Evolutionary conservation across 2,329 filamentous ascomycete genomes (phyloP), one percentile per base, ranked within the genome.

Genomic region (Knufia petricola): DNA sequence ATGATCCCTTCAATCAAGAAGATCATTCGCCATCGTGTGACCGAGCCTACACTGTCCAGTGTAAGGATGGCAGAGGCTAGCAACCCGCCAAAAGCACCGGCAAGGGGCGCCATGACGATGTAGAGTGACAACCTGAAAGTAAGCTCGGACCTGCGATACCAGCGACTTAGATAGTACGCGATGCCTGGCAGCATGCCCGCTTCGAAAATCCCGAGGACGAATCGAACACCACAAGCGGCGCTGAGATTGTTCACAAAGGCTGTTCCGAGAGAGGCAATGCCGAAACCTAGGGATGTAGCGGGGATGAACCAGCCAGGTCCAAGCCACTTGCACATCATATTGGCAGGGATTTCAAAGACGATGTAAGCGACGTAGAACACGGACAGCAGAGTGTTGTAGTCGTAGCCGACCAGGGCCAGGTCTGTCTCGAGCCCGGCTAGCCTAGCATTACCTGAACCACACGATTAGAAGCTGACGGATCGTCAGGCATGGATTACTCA

Each of bases 281-380:
- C 83, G 55, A 85, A 87, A 34, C 72, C 69, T 1, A 86, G 65
- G 0, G 79, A 76, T 26, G 75, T 77, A 3, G 68, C 60, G 0
- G 84, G 83, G 15, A 87, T 73, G 60, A 81, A 87, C 79, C 80
- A 85, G 30, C 81, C 82, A 0, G 84, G 84, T 0, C 83, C 83
- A 3, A 86, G 68, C 69, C 72, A 79, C 63, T 87, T 87, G 69
- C 82, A 86, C 15, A 71, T 63, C 51, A 87, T 73, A 54, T 80
- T 87, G 48, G 72, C 72, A 0, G 84, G 83, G 36, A 87, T 82
- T 62, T 86, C 78, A 55, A 84, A 84, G 41, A 86, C 21, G 57
- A 86, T 85, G 64, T 87, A 87, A 6, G 77, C 78, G 60, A 87
- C 72, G 64, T 84, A 87, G 66, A 87, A 87, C 54, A 80, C 61